Conservation (phyloP, 441 rosid genomes). For the Gossypium davidsonii region DNA sequence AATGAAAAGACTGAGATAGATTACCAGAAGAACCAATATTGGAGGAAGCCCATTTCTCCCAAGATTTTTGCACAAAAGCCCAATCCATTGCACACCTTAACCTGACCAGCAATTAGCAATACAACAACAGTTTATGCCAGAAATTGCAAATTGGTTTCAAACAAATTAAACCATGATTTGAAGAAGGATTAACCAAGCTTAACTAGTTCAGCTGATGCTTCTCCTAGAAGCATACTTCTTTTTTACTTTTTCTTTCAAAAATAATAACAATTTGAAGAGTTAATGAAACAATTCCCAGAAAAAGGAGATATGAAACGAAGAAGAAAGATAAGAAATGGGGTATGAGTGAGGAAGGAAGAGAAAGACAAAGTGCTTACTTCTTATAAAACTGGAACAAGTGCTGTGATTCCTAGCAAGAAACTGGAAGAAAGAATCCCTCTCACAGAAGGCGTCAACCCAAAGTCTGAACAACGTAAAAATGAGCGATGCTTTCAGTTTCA, state of each 20-base stretch:
- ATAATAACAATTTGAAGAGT: not conserved
- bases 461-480: not conserved
- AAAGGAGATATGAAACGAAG: not conserved
- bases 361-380: conserved; percentile 2
- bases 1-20: not conserved
- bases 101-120: not conserved
- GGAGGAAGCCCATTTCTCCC: conserved; percentile 78
- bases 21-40: conserved; percentile 56
- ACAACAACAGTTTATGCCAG: not conserved
- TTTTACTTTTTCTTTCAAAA: not conserved
- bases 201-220: not conserved
- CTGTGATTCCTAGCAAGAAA: not conserved
- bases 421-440: not conserved
- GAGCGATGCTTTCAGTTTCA: not conserved
- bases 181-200: not conserved
- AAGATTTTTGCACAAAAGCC: conserved; percentile 49
- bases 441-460: not conserved
- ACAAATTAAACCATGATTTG: not conserved
- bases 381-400: not conserved
- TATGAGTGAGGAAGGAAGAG: not conserved
- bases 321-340: not conserved
- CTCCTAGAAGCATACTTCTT: not conserved
- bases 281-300: not conserved
- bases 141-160: not conserved
- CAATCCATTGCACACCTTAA: conserved; percentile 35